Evolutionary conservation across 2,329 filamentous ascomycete species (phyloP), one percentile per base, ranked within the genome.

Genomic region (Colletotrichum sublineola): DNA sequence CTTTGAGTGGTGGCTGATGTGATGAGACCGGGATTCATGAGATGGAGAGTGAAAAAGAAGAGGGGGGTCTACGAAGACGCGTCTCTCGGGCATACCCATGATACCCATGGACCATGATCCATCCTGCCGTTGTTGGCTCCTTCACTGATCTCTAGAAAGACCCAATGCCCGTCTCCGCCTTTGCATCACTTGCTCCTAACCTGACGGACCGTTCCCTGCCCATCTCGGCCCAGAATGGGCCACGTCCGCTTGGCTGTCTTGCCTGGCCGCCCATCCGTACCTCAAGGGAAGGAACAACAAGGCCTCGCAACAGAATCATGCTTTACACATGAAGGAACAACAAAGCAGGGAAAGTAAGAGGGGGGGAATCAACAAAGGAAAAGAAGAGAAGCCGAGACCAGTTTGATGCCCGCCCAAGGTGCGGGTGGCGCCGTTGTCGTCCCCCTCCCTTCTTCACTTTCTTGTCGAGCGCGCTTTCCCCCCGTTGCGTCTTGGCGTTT

Each of bases 351-450:
- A 15, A 42, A 14, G 15, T 8, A 46, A 11, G 53, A n/a, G 14
- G 15, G 29, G 29, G 24, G 36, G 15, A 20, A 44, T 44, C 5
- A 42, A 5, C 3, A 42, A 18, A 42, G 9, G 15, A 24, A 52
- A 44, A 6, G 4, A n/a, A 11, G 9, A 46, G 44, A n/a, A 33
- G 20, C 20, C 3, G n/a, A 36, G 20, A 53, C 29, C 33, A 18
- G 12, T 31, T 61, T 12, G 52, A 69, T 48, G 64, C 24, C 46
- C 42, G 44, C 48, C 15, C 33, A 56, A 18, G 18, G 29, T 62
- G 58, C 69, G 69, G 69, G 69, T 72, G 65, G 65, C 69, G 69
- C 69, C 69, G 69, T 53, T 68, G 64, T 57, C 50, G 58, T 42
- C 33, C 46, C 3, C 29, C n/a, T 2, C 29, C 12, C 8, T 42